A percentile compares a stretch with the other conserved stretches of the same genome.
Conservation (phyloP, 1,284 basidiomycete species). For the Ustanciosporium gigantosporum region DNA sequence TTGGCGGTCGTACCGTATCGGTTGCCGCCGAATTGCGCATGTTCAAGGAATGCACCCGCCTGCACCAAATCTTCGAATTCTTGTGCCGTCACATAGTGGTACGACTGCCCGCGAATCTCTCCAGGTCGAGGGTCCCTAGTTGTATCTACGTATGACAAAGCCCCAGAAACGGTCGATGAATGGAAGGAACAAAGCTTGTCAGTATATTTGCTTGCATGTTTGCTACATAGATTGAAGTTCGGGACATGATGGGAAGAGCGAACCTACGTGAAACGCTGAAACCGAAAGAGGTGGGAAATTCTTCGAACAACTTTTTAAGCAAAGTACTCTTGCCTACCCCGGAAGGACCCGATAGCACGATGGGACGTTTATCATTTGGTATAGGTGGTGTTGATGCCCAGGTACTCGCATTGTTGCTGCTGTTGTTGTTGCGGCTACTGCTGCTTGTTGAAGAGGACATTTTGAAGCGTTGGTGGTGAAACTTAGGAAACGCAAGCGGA, state of each 20-base stretch:
- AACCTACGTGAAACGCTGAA: conserved; percentile 85
- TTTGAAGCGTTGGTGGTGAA: too few species aligned
- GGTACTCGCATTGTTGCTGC: too few species aligned
- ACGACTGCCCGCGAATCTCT: conserved; percentile 74
- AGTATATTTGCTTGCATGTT: too few species aligned
- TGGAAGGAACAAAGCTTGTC: too few species aligned
- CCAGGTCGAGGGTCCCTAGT: conserved; percentile 83
- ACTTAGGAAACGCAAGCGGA: too few species aligned
- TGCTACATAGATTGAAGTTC: conserved; percentile 8
- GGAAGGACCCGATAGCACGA: conserved; percentile 80
- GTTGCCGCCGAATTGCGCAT: conserved; percentile 83
- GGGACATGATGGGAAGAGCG: conserved; percentile 7
- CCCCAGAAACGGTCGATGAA: conserved; percentile 11
- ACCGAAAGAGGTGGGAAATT: conserved; percentile 83
- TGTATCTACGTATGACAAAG: conserved; percentile 74
- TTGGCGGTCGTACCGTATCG: conserved; percentile 85
- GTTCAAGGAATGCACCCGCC: conserved; percentile 68
- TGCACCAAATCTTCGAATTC: conserved; percentile 65
- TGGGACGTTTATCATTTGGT: conserved; percentile 63
- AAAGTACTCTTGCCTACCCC: conserved; percentile 95
- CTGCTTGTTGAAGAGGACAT: not conserved
- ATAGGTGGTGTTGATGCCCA: conserved; percentile 37
- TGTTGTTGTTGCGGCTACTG: conserved; percentile 6
- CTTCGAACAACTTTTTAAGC: conserved; percentile 78
- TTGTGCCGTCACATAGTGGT: conserved; percentile 67